Base-by-base conservation (phyloP, 2,329 filamentous ascomycete species). In the Aschersonia sp. region DNA sequence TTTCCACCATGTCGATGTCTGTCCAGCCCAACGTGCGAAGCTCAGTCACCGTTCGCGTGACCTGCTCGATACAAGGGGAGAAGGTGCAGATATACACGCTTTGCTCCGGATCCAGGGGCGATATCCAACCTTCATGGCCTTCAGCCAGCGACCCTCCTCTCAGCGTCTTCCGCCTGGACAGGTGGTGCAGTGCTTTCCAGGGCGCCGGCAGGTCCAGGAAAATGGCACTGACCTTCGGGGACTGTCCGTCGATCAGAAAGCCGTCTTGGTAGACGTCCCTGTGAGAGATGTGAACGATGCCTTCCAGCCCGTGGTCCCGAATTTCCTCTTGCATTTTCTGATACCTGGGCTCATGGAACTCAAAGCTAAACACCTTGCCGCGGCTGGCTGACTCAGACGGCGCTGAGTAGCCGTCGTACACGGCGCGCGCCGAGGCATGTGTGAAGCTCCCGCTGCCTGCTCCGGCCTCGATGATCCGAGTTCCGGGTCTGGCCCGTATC, bases 21-120 rank as follows among this genome's bases (percentile, higher is more conserved):
- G 88, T 76, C 92, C 92, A 98, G 47, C 87, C 87, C 6, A 88
- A 69, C 39, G 80, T 76, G 47, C 90, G 82, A 64, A 98, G 75
- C 10, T 79, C 78, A 9, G 85, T 83, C 47, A 95, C 81, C 0
- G 92, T 97, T 48, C 81, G 79, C 47, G 85, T 87, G 29, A 94
- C 90, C 68, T 98, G 92, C 66, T 98, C 92, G 54, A 98, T 94
- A 64, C 92, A 98, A 0, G 92, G 92, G 1, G 85, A 94, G 67
- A 98, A 98, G 1, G 88, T 94, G 69, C 92, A 98, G 47, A 98
- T 76, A 59, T 92, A 76, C 1, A 83, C 78, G 5, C 83, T 75
- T 42, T 77, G 74, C n/a, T 74, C 72, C 0, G 86, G 80, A 54
- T 92, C 82, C 9, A 97, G 72, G 0, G 78, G 73, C 0, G 78